Conservation (phyloP, 805 yeast genomes). For the Pichia scutulata region DNA sequence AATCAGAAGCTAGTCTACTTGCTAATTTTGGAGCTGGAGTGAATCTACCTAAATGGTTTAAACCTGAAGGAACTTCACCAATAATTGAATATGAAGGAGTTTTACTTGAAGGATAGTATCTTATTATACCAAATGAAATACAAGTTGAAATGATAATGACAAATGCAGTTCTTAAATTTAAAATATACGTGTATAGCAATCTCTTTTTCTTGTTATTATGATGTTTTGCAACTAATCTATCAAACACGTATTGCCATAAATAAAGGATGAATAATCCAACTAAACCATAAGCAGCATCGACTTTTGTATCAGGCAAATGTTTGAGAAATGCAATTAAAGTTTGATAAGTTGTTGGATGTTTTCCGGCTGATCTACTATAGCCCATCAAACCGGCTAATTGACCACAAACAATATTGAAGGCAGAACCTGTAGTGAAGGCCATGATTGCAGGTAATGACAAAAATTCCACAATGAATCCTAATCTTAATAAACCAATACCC, state of each 20-base stretch:
- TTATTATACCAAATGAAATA: constrained; percentile 68
- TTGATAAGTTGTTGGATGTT: constrained; percentile 60
- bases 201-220: constrained; percentile 56
- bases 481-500: constrained; percentile 73
- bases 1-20: constrained; percentile 56
- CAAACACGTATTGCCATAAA: constrained; percentile 59
- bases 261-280: constrained; percentile 67
- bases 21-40: constrained; percentile 52
- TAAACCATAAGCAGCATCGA: constrained; percentile 88
- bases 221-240: constrained; percentile 53
- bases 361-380: constrained; percentile 53
- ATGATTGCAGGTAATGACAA: constrained; percentile 87
- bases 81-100: constrained; percentile 45
- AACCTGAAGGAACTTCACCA: constrained; percentile 78
- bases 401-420: constrained; percentile 72
- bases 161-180: constrained; percentile 74
- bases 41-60: constrained; percentile 70
- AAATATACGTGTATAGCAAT: constrained; percentile 53
- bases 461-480: constrained; percentile 83
- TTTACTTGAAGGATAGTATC: constrained; percentile 31
- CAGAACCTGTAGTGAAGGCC: constrained; percentile 95
- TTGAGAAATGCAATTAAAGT: constrained; percentile 69
- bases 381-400: constrained; percentile 89
- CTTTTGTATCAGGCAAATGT: constrained; percentile 56
- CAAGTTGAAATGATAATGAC: constrained; percentile 76